These are phyloP conservation scores for Ganoderma sp. DNA, from an alignment of 1,284 basidiomycete genomes.

Conservation along the genomic window DNA sequence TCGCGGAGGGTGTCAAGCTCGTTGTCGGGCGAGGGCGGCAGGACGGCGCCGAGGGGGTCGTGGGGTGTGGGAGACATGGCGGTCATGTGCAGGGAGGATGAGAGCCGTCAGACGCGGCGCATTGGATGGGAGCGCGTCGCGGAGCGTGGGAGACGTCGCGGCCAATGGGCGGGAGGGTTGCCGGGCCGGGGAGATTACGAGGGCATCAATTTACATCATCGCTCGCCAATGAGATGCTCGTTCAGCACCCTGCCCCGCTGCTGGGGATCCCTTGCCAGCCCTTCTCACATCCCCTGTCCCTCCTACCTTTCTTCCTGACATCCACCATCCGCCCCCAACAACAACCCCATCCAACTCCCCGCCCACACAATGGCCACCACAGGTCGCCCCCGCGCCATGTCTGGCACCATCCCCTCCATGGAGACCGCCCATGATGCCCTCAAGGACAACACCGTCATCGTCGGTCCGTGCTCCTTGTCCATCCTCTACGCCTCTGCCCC, in stretches of 20 bases:
- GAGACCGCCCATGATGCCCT: conserved; percentile 73
- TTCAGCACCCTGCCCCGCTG: conserved; percentile 22
- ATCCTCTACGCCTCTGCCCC: conserved; percentile 8
- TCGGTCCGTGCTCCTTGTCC: conserved; percentile 60
- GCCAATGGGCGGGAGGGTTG: conserved; percentile 24
- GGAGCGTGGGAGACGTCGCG: conserved; percentile 19
- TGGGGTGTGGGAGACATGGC: conserved; percentile 32
- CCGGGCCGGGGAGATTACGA: conserved; percentile 29
- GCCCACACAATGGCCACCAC: conserved; percentile 31
- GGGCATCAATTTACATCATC: conserved; percentile 33
- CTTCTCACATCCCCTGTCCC: conserved; percentile 8
- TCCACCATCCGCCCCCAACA: conserved; percentile 23
- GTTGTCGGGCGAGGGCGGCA: conserved; percentile 47
- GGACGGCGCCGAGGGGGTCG: conserved; percentile 23
- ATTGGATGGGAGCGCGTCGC: conserved; percentile 18
- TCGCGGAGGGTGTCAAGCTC: conserved; percentile 66
- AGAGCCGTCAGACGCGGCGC: conserved; percentile 10
- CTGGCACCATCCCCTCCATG: conserved; percentile 88
- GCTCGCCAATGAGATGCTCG: conserved; percentile 22
- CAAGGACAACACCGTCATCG: conserved; percentile 86
- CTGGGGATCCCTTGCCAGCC: conserved; percentile 10
- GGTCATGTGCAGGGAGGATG: conserved; percentile 28
- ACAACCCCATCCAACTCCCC: conserved; percentile 18
- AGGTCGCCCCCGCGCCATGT: conserved; percentile 55
- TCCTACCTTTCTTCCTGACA: conserved; percentile 23